Base-by-base conservation (phyloP, 352 stramenopile species). In the Globisporangium carolinianum region DNA sequence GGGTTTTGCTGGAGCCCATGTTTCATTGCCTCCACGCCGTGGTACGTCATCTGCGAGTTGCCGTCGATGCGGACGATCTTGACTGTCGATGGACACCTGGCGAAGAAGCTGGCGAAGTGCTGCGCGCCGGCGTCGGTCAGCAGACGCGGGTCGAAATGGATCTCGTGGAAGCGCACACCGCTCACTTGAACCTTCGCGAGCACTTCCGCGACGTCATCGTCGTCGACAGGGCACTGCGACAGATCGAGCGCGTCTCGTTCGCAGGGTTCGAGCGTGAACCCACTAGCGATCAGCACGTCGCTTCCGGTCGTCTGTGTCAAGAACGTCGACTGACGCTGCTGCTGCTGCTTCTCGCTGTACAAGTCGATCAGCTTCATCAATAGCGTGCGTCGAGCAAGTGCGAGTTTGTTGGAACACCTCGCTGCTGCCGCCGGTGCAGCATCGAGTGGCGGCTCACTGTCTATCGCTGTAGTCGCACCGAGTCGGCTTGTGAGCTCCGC, bases 281-380 rank as follows among this genome's bases (percentile, higher is more conserved):
- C 45, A 17, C 60, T 53, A 7, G 36, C 55, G 50, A 78, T 72
- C 17, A 81, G 58, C 12, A 83, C 42, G 53, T 86, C 73, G 46
- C 73, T 83, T 18, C 63, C 48, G 1, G 55, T 18, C n/a, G 63
- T 49, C 51, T 87, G 72, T 2, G 74, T 87, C 5, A 84, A 43
- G 54, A 87, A 87, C 7, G 74, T 84, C 11, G 59, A 67, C 57
- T 71, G 68, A 11, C 57, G 65, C 4, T 57, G 62, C n/a, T 67
- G 46, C 10, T 65, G 60, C 32, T 71, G 63, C 36, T 67, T 71
- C 9, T 72, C 68, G 1, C 54, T 51, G 38, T 81, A 66, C 35
- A 75, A 11, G 32, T 83, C 72, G 9, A 86, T 60, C 12, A 82
- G 38, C 49, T 78, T 78, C 32, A 80, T 50, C 14, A 87, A 45